phyloP scores from a whole-genome alignment of 345 rosid genomes.

The Linum trigynum region DNA sequence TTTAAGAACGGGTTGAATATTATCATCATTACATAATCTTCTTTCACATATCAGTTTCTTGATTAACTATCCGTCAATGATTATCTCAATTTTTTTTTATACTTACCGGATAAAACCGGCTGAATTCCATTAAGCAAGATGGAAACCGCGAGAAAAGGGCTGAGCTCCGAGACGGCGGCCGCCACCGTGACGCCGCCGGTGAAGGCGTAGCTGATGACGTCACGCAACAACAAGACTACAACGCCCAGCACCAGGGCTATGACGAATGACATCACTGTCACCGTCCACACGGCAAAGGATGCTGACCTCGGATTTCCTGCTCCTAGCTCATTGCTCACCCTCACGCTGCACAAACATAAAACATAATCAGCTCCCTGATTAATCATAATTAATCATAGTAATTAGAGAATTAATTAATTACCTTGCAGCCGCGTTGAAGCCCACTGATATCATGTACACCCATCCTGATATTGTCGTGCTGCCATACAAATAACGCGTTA shows the following conservation, averaged over 20 bases:
- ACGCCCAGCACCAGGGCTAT: slow-evolving; percentile 37
- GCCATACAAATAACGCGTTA: background rate
- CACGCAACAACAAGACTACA: slow-evolving; percentile 30
- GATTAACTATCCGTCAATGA: background rate
- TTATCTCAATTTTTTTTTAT: background rate
- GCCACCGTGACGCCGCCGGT: slow-evolving; percentile 48
- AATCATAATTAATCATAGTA: background rate
- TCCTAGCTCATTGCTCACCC: slow-evolving; percentile 67
- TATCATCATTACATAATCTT: no score
- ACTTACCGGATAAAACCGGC: slow-evolving; percentile 59
- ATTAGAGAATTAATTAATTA: background rate
- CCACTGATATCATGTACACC: slow-evolving; percentile 21
- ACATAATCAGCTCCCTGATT: background rate
- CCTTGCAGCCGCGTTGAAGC: slow-evolving; percentile 27
- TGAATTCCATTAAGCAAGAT: slow-evolving; percentile 43
- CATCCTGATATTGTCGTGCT: slow-evolving; percentile 22
- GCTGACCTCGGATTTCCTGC: slow-evolving; percentile 66
- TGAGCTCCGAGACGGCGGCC: slow-evolving; percentile 41
- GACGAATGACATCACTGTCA: slow-evolving; percentile 33
- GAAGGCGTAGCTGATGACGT: slow-evolving; percentile 49
- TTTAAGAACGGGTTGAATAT: no score
- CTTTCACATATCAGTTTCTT: no score
- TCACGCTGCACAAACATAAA: slow-evolving; percentile 27
- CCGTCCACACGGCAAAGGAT: slow-evolving; percentile 35
- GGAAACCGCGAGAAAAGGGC: slow-evolving; percentile 46